Percentiles rank a stretch among this genome's conserved stretches.
Conservation (phyloP, 148 eudicot genomes). For the Talinum fruticosum region DNA sequence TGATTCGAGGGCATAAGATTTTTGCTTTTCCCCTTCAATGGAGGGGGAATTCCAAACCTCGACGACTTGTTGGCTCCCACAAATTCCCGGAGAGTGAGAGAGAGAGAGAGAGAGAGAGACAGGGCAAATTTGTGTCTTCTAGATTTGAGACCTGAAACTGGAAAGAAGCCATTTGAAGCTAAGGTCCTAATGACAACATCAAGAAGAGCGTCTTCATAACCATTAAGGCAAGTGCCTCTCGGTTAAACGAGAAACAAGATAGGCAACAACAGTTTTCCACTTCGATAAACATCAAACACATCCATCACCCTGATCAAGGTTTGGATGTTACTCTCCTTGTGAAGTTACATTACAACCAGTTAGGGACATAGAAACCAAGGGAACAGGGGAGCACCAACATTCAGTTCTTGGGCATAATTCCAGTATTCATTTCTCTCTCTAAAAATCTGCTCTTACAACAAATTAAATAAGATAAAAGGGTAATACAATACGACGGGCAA, state of each 20-base stretch:
- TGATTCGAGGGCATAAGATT: too few relatives aligned
- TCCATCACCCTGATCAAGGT: neutral
- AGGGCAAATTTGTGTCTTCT: too few relatives aligned
- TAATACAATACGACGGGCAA: conserved; percentile 10
- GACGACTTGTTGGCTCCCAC: too few relatives aligned
- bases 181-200: too few relatives aligned
- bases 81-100: neutral
- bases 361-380: conserved; percentile 18
- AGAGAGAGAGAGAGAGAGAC: neutral
- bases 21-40: too few relatives aligned
- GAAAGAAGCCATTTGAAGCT: too few relatives aligned
- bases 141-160: too few relatives aligned
- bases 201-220: too few relatives aligned
- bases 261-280: neutral
- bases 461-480: neutral
- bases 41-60: too few relatives aligned
- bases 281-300: neutral
- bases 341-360: conserved; percentile 15
- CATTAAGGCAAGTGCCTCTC: too few relatives aligned
- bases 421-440: conserved; percentile 26
- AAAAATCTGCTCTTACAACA: conserved; percentile 26
- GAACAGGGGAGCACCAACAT: conserved; percentile 10
- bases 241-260: neutral
- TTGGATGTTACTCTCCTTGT: conserved; percentile 13
- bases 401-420: neutral